phyloP scores from a whole-genome alignment of 2,329 filamentous ascomycete genomes.

The Pseudogymnoascus sp. region DNA sequence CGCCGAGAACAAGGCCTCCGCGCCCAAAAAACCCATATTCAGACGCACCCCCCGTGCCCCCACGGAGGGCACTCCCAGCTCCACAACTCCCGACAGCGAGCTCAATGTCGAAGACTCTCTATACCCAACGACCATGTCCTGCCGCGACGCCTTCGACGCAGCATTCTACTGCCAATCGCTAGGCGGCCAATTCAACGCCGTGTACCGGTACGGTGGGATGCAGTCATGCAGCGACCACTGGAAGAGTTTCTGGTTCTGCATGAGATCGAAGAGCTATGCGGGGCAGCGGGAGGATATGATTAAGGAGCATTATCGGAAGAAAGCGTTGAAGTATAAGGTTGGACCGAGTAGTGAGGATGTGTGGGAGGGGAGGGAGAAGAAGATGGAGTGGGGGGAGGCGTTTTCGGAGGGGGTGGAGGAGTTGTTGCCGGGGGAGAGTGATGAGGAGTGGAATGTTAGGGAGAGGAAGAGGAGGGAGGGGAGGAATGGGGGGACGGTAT shows the following conservation, averaged over 20 bases:
- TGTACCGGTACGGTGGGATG: conserved; percentile 79
- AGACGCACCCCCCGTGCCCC: conserved; percentile 16
- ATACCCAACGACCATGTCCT: conserved; percentile 78
- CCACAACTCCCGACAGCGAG: conserved; percentile 8
- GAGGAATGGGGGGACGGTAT: conserved; percentile 12
- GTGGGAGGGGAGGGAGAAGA: conserved; percentile 67
- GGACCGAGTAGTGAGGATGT: conserved; percentile 80
- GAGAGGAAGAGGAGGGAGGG: conserved; percentile 21
- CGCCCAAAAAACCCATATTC: conserved; percentile 24
- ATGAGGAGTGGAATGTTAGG: conserved; percentile 34
- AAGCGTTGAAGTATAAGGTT: conserved; percentile 58
- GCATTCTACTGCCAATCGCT: conserved; percentile 92
- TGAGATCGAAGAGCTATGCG: conserved; percentile 65
- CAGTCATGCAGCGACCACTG: conserved; percentile 76
- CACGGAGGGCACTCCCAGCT: background rate
- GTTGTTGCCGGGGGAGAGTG: conserved; percentile 32
- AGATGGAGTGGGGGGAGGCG: conserved; percentile 40
- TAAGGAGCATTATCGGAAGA: conserved; percentile 29
- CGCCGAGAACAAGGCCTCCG: conserved; percentile 20
- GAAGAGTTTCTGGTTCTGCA: conserved; percentile 97
- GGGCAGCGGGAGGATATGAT: conserved; percentile 48
- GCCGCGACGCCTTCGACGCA: conserved; percentile 81
- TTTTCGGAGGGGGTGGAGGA: conserved; percentile 33
- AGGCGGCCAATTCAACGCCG: conserved; percentile 82
- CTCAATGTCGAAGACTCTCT: conserved; percentile 55